Base-by-base conservation (phyloP, 768 basidiomycete species). In the Sporobolomyces pararoseus region DNA sequence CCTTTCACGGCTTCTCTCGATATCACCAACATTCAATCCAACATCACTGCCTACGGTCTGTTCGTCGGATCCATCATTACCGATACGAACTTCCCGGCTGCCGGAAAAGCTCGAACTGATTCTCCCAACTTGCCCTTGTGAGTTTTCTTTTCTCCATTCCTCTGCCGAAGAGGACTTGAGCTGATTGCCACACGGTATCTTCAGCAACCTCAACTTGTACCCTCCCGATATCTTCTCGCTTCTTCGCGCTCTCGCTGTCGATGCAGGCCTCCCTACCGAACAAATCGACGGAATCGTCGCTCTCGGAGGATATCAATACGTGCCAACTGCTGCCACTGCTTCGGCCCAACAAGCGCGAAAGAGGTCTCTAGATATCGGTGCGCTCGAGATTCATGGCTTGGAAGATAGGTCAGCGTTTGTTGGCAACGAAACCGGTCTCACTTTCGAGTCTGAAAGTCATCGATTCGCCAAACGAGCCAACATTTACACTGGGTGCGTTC, bases 231-330 rank as follows among this genome's bases (percentile, higher is more conserved):
- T 90, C 44, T 89, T 90, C 78, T 87, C 87, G 0, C 80, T 89
- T 29, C 87, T 87, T 37, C 84, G 87, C n/a, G 81, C 82, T 7
- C 82, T 89, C 16, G 87, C 87, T 5, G 82, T 86, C 17, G 82
- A 86, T 64, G 87, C 87, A 14, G 86, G 87, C 1, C 76, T 87
- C 61, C 81, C 84, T 67, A 83, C 84, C 1, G 80, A 82, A 7
- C 87, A 87, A 32, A 79, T 89, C 72, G 88, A 90, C 69, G 84
- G 82, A 13, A 86, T 90, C 65, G 85, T 89, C 13, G 66, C 80
- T 29, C 77, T 89, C 7, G 88, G 88, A n/a, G 88, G 85, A n/a
- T 85, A 86, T 66, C 79, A 83, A 27, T 88, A 65, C 39, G 55
- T 70, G 13, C 34, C 62, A n/a, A 62, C 64, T 12, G 35, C 69